Base-by-base conservation (phyloP, 2,329 filamentous ascomycete genomes). In the Huntiella moniliformis region DNA sequence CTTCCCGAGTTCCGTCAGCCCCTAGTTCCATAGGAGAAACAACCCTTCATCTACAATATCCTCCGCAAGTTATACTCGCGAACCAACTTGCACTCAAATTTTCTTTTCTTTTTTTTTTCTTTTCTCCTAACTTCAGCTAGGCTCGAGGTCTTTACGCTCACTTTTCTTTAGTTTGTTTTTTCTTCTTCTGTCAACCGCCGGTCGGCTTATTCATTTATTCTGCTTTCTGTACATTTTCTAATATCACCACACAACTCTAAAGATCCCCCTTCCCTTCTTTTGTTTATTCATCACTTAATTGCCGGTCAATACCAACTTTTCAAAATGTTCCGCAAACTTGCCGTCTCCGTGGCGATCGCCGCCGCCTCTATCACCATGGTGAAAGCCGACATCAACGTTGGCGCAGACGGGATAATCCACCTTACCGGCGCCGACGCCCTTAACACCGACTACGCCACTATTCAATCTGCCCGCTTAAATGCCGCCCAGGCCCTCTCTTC, bases 241-340 rank as follows among this genome's bases (percentile, higher is more conserved):
- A 12, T 38, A 38, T 13, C 43, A n/a, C 17, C 4, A 38, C 15
- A 39, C 38, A 22, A 15, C 17, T 18, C 38, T 39, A 39, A 11
- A 39, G 37, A 39, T 5, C 5, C 37, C 37, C 11, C 4, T 22
- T 39, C 38, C 34, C n/a, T 43, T 16, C 28, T 42, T 15, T 13
- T 31, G 15, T 33, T 43, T 16, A 12, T 17, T 16, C 28, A 5
- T 10, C 10, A 34, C n/a, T 17, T 42, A 42, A 47, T 16, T 17
- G 35, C 38, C 32, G 22, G 15, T n/a, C 5, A 37, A 10, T 11
- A 18, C 17, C 17, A 11, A 5, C 16, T 10, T 17, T 13, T 33
- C 36, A 50, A 31, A 13, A 52, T 52, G 51, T 16, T 50, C 32
- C 45, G 41, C 39, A 49, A 50, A 32, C n/a, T 47, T 22, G 45